phyloP scores from a whole-genome alignment of 2,329 filamentous ascomycete genomes.

The Colletotrichum camelliae region DNA sequence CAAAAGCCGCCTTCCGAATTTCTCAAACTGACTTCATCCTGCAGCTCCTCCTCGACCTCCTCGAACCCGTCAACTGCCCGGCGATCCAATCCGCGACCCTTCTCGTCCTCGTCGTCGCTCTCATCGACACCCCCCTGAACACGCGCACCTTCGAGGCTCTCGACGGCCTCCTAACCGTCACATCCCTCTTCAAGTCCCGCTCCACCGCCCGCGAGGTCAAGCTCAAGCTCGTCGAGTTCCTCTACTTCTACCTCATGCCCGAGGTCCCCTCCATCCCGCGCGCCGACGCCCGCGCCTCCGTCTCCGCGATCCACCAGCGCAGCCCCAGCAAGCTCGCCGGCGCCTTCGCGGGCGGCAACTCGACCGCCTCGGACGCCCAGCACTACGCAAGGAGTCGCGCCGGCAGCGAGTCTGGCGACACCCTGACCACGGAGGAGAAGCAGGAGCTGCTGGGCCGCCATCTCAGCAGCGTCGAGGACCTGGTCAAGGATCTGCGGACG shows the following conservation, averaged over 20 bases:
- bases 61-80: slow-evolving; percentile 90
- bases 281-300: slow-evolving; percentile 48
- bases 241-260: slow-evolving; percentile 99
- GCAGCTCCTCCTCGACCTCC: slow-evolving; percentile 86
- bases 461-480: slow-evolving; percentile 81
- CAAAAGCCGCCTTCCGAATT: too few relatives aligned
- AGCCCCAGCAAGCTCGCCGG: slow-evolving; percentile 72
- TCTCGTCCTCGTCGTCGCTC: slow-evolving; percentile 85
- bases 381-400: slow-evolving; percentile 36
- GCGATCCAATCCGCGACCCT: slow-evolving; percentile 91
- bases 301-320: slow-evolving; percentile 63
- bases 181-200: slow-evolving; percentile 89
- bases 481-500: slow-evolving; percentile 83
- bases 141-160: slow-evolving; percentile 91
- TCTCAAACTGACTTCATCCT: background rate
- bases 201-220: slow-evolving; percentile 88
- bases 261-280: slow-evolving; percentile 70
- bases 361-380: slow-evolving; percentile 32
- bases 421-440: slow-evolving; percentile 80
- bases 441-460: slow-evolving; percentile 78
- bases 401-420: slow-evolving; percentile 46
- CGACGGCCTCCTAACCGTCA: slow-evolving; percentile 90
- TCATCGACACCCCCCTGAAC: slow-evolving; percentile 86
- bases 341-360: slow-evolving; percentile 51
- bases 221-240: slow-evolving; percentile 93